Conservation (phyloP, 75 land plant species). For the Isoetes taiwanensis region DNA sequence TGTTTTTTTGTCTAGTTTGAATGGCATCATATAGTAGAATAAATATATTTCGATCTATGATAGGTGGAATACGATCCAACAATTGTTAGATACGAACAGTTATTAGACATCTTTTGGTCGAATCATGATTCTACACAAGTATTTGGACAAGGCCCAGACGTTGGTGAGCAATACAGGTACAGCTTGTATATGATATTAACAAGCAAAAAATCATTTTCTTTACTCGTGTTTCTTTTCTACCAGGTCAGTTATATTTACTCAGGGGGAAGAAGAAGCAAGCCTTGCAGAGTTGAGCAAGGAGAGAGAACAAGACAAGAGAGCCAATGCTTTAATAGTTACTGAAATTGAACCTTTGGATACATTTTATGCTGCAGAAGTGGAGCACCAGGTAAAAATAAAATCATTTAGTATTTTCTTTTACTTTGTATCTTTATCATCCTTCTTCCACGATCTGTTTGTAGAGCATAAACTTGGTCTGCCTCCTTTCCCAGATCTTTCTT, state of each 20-base stretch:
- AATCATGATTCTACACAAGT: conserved; percentile 88
- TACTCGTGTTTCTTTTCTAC: no score
- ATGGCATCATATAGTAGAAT: no score
- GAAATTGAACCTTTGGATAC: conserved; percentile 46
- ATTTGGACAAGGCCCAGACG: conserved; percentile 98
- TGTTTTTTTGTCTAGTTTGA: no score
- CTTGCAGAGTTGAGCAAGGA: conserved; percentile 58
- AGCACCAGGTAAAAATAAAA: conserved; percentile 95
- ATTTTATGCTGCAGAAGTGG: conserved; percentile 82
- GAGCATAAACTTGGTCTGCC: no score
- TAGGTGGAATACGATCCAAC: conserved; percentile 88
- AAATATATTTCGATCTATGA: no score
- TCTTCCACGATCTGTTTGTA: no score
- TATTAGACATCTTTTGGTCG: conserved; percentile 81
- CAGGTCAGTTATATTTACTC: conserved; percentile 79
- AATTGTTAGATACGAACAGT: conserved; percentile 44
- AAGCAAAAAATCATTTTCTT: no score
- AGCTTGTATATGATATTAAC: no score
- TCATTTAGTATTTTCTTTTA: no score
- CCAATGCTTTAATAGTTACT: conserved; percentile 46
- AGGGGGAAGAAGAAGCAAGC: conserved; percentile 49
- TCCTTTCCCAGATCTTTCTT: no score
- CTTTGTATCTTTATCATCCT: no score
- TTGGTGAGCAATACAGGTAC: conserved; percentile 83
- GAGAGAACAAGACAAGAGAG: conserved; percentile 46